These are phyloP conservation scores for Hymenoscyphus scutula DNA, from an alignment of 2,329 filamentous ascomycete genomes.

Conservation along the genomic window DNA sequence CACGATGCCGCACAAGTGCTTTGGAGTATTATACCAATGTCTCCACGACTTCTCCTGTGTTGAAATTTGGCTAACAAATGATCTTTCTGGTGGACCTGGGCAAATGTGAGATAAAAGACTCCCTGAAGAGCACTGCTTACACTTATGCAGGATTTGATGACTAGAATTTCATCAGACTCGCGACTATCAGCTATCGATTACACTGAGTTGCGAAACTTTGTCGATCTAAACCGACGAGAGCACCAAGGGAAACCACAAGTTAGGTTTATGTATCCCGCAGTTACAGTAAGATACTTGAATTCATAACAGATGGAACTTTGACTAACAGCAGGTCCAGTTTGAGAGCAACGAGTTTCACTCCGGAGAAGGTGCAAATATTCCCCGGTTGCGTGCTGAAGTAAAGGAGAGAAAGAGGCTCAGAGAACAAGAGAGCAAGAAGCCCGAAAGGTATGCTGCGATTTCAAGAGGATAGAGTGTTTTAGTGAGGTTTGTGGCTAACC, in stretches of 20 bases:
- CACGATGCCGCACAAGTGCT: no score
- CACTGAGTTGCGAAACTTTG: background rate
- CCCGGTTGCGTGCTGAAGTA: slow-evolving; percentile 2
- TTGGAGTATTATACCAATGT: no score
- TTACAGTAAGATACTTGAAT: background rate
- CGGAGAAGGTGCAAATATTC: background rate
- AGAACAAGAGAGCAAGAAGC: background rate
- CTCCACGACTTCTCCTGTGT: background rate
- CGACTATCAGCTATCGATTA: background rate
- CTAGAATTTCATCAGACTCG: slow-evolving; percentile 3
- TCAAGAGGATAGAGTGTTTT: background rate
- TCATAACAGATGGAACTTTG: no score
- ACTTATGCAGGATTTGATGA: background rate
- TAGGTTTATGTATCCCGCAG: slow-evolving; percentile 6
- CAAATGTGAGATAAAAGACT: background rate
- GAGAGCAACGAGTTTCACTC: slow-evolving; percentile 2
- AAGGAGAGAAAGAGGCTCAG: background rate
- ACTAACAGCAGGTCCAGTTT: background rate
- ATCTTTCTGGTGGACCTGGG: background rate
- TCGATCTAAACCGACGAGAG: slow-evolving; percentile 1
- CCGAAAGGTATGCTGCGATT: background rate
- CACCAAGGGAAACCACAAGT: background rate
- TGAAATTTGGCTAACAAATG: background rate
- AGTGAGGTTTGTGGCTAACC: background rate
- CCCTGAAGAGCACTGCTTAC: background rate